Evolutionary conservation across 495 filamentous ascomycete species (phyloP), one percentile per base, ranked within the genome.

Genomic region (Trichoderma gamsii): DNA sequence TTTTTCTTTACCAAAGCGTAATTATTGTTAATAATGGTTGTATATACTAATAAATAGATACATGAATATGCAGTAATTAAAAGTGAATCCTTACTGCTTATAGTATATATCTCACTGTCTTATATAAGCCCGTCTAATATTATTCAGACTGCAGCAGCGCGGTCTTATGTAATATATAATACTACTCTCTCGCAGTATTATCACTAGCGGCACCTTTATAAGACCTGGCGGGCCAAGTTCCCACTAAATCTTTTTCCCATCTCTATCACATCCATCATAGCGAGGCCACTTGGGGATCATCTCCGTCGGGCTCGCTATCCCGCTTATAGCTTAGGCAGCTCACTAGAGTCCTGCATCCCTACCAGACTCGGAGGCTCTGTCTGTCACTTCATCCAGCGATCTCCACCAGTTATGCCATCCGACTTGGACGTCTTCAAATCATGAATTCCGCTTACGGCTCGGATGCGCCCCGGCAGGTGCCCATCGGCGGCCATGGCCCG

Each of bases 361-460:
- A 52, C 49, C 49, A 2, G 49, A 52, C 49, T 52, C 25, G 49
- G 18, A 46, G 6, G 43, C 43, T 46, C 43, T 18, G 43, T 46
- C 43, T 52, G 49, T 52, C 49, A 52, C 49, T 23, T 52, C 49
- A 9, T 52, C 49, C 21, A n/a, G n/a, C 1, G 18, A 52, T 52
- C n/a, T 52, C 49, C 49, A 52, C 49, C 2, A 6, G n/a, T 52
- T 25, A 25, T 52, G 49, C 56, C 27, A 61, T 61, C 56, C 27
- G 23, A 13, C 16, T 13, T 61, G 23, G 27, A 61, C 51, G 51
- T 56, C 21, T 1, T 25, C 4, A 21, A 61, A 61, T 25, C 56
- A 61, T 61, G 56, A 61, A 61, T n/a, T 32, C 56, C 4, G 56
- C 56, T 21, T 61, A 61, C 16, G 56, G 56, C 56, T 61, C 56